Percentiles rank a stretch among this genome's conserved stretches.
phyloP scores from a whole-genome alignment of 164 flowering plant genomes.

The Chimonanthus praecox region DNA sequence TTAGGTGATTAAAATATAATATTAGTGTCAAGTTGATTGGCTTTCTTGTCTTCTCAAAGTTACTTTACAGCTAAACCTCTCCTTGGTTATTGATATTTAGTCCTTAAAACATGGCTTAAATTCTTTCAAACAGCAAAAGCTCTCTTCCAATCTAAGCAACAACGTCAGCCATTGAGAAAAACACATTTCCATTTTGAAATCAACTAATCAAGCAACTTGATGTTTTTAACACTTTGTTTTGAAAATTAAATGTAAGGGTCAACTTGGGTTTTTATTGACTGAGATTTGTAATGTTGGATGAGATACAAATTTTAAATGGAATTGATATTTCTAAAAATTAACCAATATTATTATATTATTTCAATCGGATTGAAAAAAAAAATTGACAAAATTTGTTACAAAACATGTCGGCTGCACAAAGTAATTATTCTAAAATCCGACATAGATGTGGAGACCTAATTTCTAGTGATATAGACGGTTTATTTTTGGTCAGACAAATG shows the following conservation, averaged over 20 bases:
- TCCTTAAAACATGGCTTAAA: not conserved
- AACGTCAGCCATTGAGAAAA: not conserved
- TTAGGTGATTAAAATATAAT: no score
- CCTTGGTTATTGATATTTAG: not conserved
- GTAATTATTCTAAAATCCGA: no score
- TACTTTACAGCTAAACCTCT: not conserved
- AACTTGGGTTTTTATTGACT: not conserved
- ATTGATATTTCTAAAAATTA: no score
- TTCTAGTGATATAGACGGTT: no score
- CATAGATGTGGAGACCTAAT: no score
- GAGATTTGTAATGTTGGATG: not conserved
- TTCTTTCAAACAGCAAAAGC: not conserved
- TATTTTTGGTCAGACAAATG: no score
- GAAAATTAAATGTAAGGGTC: not conserved
- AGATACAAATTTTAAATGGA: no score
- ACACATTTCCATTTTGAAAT: not conserved
- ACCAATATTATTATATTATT: no score
- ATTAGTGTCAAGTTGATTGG: not conserved
- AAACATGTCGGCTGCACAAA: no score
- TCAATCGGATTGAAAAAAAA: no score
- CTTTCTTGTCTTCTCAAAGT: not conserved
- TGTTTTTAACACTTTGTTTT: not conserved
- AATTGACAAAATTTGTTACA: no score
- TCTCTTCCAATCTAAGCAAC: not conserved
- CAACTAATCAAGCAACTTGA: not conserved